Evolutionary conservation across 495 filamentous ascomycete species (phyloP).

Genomic region (Geopyxis carbonaria): DNA sequence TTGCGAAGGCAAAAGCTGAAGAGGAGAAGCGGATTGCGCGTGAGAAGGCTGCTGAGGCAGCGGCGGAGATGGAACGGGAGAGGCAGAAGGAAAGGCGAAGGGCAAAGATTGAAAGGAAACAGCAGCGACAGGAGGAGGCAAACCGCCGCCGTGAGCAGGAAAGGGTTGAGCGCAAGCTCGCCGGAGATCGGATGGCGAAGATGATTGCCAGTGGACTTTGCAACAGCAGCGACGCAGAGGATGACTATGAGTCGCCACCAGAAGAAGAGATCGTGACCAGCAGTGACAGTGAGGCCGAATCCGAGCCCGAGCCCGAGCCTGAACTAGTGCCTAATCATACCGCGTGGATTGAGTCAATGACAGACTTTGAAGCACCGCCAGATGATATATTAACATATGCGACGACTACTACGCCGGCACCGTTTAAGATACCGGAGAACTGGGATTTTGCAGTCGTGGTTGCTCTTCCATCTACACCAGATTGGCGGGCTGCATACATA

Average conservation of each 20-base stretch:
- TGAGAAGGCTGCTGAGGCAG: neutral
- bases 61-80: neutral
- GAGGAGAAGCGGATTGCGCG: neutral
- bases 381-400: neutral
- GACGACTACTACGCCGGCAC: neutral
- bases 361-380: neutral
- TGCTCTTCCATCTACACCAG: neutral
- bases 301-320: neutral
- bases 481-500: neutral
- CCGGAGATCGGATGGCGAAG: neutral
- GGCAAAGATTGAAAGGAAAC: neutral
- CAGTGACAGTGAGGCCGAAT: neutral
- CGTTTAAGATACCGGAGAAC: no score
- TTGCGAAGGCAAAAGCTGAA: neutral
- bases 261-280: neutral
- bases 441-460: no score
- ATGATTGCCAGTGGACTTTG: neutral
- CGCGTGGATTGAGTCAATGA: neutral
- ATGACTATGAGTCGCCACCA: neutral
- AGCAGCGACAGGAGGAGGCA: neutral
- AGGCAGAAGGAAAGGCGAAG: neutral
- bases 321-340: neutral
- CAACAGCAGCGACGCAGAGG: neutral
- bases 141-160: neutral
- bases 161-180: neutral